Percentiles rank a stretch among this genome's conserved stretches.
Evolutionary conservation across 2,329 filamentous ascomycete species (phyloP).

Genomic region (Epichloe sibirici): DNA sequence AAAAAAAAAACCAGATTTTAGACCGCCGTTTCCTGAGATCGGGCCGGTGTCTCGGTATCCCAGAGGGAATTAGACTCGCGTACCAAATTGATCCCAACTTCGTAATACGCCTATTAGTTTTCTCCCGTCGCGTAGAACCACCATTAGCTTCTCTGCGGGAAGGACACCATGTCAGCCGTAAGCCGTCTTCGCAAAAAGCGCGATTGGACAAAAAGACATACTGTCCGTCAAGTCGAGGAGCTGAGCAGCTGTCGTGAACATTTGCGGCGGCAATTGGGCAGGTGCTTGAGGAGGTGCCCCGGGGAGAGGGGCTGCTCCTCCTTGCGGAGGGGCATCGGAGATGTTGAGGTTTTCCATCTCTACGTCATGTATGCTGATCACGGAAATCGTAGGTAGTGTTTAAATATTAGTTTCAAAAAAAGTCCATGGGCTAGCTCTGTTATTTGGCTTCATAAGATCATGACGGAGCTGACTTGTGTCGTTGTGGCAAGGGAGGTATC

Average conservation of each 20-base stretch:
- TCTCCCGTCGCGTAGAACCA: constrained; percentile 82
- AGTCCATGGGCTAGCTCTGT: background rate
- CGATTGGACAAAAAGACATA: constrained; percentile 35
- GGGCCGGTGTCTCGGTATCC: too few species aligned
- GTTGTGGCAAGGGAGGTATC: background rate
- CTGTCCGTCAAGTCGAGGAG: constrained; percentile 93
- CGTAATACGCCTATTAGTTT: constrained; percentile 87
- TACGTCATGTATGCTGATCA: constrained; percentile 13
- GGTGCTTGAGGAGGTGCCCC: constrained; percentile 28
- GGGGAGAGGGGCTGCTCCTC: constrained; percentile 19
- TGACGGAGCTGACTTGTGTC: background rate
- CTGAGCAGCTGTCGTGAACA: constrained; percentile 97
- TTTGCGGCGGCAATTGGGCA: constrained; percentile 72
- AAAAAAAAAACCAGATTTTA: background rate
- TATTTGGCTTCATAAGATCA: background rate
- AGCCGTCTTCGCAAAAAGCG: background rate
- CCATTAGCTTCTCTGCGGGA: constrained; percentile 78
- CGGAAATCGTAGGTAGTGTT: constrained; percentile 4
- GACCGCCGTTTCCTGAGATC: too few species aligned
- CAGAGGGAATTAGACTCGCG: background rate
- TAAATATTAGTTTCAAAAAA: background rate
- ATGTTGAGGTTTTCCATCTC: constrained; percentile 43
- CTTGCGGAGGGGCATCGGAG: constrained; percentile 33
- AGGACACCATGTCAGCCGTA: constrained; percentile 13
- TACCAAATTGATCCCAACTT: constrained; percentile 97